phyloP scores from a whole-genome alignment of 2,329 filamentous ascomycete genomes.

The Colletotrichum siamense region DNA sequence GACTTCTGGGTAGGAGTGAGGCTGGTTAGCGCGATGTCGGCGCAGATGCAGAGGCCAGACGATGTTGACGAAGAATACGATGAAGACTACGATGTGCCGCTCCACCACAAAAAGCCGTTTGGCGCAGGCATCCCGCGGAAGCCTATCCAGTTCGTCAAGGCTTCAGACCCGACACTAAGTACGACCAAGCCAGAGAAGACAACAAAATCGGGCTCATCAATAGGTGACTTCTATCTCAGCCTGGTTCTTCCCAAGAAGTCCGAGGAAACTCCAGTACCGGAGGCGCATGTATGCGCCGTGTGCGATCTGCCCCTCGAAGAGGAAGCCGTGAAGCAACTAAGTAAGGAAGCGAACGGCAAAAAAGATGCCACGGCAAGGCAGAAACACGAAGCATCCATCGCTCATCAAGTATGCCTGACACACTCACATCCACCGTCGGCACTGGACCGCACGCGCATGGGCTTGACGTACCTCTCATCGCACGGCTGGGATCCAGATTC shows the following conservation, averaged over 20 bases:
- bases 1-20: not conserved
- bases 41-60: not conserved
- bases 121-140: conserved; percentile 61
- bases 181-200: conserved; percentile 30
- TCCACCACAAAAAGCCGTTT: conserved; percentile 60
- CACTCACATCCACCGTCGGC: conserved; percentile 77
- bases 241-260: conserved; percentile 60
- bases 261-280: not conserved
- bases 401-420: conserved; percentile 72
- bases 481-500: conserved; percentile 80
- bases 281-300: conserved; percentile 32
- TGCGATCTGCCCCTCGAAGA: conserved; percentile 39
- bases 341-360: conserved; percentile 26
- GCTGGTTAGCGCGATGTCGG: not conserved
- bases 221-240: conserved; percentile 69
- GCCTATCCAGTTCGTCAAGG: conserved; percentile 63
- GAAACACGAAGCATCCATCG: conserved; percentile 66
- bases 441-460: conserved; percentile 73
- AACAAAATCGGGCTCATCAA: conserved; percentile 29
- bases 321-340: not conserved
- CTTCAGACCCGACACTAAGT: conserved; percentile 43
- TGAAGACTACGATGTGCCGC: conserved; percentile 52
- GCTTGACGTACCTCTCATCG: conserved; percentile 67
- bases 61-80: conserved; percentile 29
- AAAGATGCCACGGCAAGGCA: conserved; percentile 22